Base-by-base conservation (phyloP, 2,329 filamentous ascomycete genomes). In the Thielaviopsis euricoi region DNA sequence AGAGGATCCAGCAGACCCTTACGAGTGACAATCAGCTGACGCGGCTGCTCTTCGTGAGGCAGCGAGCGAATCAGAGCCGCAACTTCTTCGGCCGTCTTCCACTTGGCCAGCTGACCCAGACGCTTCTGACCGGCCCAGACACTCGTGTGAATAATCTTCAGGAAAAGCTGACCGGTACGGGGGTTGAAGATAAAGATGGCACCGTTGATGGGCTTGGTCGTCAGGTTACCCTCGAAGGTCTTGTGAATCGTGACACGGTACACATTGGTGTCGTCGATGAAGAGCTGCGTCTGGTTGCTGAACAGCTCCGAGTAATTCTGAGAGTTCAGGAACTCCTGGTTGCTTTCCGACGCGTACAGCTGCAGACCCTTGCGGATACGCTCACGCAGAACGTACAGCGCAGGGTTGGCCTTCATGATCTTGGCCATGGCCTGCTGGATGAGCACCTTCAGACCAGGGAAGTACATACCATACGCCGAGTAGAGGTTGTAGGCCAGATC, bases 111-210 rank as follows among this genome's bases (percentile, higher is more conserved):
- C 71, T 98, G 93, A 64, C 94, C 94, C 33, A 98, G 82, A 87
- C 93, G 94, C 72, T 98, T 98, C 73, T 98, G 93, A 57, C 93
- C 93, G 55, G 93, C 93, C 93, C 93, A 98, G 26, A 98, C 94
- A 67, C 90, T 96, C 1, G 93, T 98, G 72, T 98, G 94, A 64
- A 98, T 98, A 65, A 98, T 97, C 79, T 98, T 98, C 68, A 98
- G 73, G 82, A 98, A 98, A 46, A 98, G 74, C 67, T 98, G 93
- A 55, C 93, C 93, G 56, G 93, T 98, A 60, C 91, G 83, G n/a
- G 94, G 93, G 69, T 98, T 98, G 81, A 98, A 97, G 68, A 98
- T 98, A 76, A 98, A 98, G 69, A 98, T 97, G 52, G 94, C 93
- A 68, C 93, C 93, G 70, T 98, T 98, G 78, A 98, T 98, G 3